Evolutionary conservation across 1,284 basidiomycete genomes (phyloP), one percentile per base, ranked within the genome.

Genomic region (Fistulinella staudtii): DNA sequence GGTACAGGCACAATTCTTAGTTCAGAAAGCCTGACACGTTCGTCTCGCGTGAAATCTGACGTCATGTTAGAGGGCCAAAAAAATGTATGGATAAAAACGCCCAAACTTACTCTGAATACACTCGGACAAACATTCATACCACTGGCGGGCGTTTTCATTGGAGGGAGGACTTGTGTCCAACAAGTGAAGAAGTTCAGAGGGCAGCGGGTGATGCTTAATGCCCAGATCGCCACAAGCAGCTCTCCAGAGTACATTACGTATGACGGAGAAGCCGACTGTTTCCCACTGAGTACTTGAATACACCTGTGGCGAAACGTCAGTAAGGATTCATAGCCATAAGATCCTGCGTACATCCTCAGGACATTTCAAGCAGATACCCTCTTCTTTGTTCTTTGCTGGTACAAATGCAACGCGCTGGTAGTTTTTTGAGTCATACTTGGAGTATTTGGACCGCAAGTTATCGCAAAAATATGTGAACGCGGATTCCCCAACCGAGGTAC

Each of bases 381-480:
- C n/a, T 67, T 74, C 36, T 65, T 72, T 47, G n/a, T 72, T 74
- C 6, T 80, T 53, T 3, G 89, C 82, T 1, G 94, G 93, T 21
- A 98, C 78, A 66, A 91, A 97, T 0, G 85, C 71, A 3, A 87
- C 59, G 25, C 78, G 59, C 3, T 65, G 66, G 43, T 76, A 80
- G 14, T 73, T 60, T 5, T 62, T 51, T 3, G 78, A 71, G 25
- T 81, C 69, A 53, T 86, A 87, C 43, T 80, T 72, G 2, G 65
- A 52, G 60, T 93, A 93, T 37, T 76, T 74, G 1, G 69, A 70
- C 5, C 60, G 56, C 24, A 80, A 68, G 54, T 93, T 83, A 27
- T 85, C 78, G 22, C 93, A 63, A 18, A 93, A 74, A 65, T 92
- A 94, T 33, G 76, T 74, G 24, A 93, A 67, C 0, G 88, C 88